Evolutionary conservation across 371 early-diverging fungal species (phyloP).

Genomic region (Mortierella sp.): DNA sequence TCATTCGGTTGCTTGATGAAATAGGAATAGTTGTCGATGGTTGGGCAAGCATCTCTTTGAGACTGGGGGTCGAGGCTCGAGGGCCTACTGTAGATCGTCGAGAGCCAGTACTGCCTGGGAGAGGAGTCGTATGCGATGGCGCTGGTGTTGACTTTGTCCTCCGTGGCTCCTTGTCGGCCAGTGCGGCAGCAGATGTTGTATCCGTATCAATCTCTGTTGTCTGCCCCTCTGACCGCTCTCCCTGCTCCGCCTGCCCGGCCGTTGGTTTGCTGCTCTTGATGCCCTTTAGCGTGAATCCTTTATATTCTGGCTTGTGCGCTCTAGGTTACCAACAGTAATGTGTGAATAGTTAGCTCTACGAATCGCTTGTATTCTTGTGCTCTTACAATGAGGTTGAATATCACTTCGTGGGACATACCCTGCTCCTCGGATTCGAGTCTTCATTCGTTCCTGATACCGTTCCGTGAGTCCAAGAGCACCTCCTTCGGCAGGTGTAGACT

Average conservation of each 20-base stretch:
- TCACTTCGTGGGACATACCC: constrained; percentile 26
- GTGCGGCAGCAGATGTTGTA: neutral
- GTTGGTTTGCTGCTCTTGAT: neutral
- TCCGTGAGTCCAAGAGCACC: constrained; percentile 30
- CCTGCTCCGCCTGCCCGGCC: neutral
- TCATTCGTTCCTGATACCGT: constrained; percentile 40
- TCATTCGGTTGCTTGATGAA: constrained; percentile 7
- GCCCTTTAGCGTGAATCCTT: constrained; percentile 37
- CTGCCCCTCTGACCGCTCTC: neutral
- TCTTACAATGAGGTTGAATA: neutral
- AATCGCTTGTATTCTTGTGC: neutral
- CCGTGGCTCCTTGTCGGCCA: neutral
- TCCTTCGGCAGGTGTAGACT: neutral
- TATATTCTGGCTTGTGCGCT: constrained; percentile 35
- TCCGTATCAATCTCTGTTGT: neutral
- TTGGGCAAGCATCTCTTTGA: neutral
- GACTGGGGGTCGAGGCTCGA: neutral
- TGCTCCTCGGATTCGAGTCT: constrained; percentile 43
- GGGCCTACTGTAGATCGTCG: neutral
- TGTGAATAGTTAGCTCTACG: neutral
- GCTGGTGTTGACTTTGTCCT: neutral
- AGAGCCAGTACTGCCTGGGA: neutral
- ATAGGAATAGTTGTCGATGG: neutral
- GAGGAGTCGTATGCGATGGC: neutral
- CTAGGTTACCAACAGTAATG: neutral